These are phyloP conservation scores for Spizellomyces punctatus DNA, from an alignment of 192 early-diverging fungal genomes.

Conservation along the genomic window DNA sequence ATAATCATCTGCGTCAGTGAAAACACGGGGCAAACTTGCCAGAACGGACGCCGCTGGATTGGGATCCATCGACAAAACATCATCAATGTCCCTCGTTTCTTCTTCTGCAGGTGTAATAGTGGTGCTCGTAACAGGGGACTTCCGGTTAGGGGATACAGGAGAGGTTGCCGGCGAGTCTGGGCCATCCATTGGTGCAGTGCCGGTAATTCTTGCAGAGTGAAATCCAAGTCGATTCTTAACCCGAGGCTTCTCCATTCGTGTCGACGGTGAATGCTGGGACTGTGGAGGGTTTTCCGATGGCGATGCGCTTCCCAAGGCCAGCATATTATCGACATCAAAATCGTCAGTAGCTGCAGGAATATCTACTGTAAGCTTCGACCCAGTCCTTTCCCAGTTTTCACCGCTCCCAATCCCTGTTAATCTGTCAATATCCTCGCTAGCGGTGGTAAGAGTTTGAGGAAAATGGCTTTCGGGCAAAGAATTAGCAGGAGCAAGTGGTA, in stretches of 20 bases:
- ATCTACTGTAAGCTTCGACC: not conserved
- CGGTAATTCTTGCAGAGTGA: not conserved
- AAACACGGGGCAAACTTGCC: not conserved
- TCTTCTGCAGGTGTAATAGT: not conserved
- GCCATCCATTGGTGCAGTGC: not conserved
- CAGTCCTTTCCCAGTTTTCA: not conserved
- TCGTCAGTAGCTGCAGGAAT: conserved; percentile 2
- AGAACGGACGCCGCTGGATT: conserved; percentile 5
- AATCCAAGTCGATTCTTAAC: not conserved
- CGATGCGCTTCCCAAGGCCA: not conserved
- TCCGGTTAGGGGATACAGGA: not conserved
- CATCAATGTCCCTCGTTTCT: conserved; percentile 19
- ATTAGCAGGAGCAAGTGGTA: conserved; percentile 5
- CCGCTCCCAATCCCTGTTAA: conserved; percentile 8
- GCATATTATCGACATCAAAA: conserved; percentile 19
- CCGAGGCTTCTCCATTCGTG: not conserved
- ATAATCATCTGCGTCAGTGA: conserved; percentile 20
- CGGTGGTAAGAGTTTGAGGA: conserved; percentile 20
- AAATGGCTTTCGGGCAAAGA: conserved; percentile 20
- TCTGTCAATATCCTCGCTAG: conserved; percentile 24
- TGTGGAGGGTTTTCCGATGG: not conserved
- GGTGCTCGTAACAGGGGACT: not conserved
- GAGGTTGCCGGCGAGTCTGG: not conserved
- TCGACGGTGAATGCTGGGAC: not conserved
- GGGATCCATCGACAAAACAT: conserved; percentile 18